Conservation (phyloP, 1,284 basidiomycete species). For the Ganoderma sinense region DNA sequence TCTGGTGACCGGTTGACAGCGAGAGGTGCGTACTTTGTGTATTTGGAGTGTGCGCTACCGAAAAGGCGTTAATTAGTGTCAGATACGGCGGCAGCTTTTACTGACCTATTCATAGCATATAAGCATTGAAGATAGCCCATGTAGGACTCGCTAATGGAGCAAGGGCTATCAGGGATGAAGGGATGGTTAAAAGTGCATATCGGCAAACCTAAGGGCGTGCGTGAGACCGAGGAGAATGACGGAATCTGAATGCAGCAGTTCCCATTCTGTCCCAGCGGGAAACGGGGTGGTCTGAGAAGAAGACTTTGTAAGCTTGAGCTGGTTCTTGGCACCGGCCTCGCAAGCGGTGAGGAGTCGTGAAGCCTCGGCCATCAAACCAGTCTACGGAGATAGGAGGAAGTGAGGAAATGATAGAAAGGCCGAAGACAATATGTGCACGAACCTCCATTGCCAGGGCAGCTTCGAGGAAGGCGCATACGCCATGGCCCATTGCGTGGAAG, state of each 20-base stretch:
- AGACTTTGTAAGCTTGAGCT: conserved; percentile 55
- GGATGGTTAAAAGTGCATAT: conserved; percentile 2
- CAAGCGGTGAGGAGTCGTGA: conserved; percentile 58
- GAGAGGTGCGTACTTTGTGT: conserved; percentile 59
- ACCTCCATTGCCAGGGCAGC: conserved; percentile 86
- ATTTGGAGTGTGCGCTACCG: conserved; percentile 73
- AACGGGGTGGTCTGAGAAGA: conserved; percentile 52
- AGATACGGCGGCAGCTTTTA: conserved; percentile 8
- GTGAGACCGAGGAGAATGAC: conserved; percentile 74
- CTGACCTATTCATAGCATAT: conserved; percentile 70
- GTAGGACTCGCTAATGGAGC: conserved; percentile 66
- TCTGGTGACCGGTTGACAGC: conserved; percentile 9
- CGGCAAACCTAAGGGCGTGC: conserved; percentile 67
- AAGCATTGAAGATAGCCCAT: conserved; percentile 82
- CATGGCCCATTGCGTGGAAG: conserved; percentile 75
- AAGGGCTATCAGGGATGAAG: conserved; percentile 10
- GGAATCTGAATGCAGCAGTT: conserved; percentile 75
- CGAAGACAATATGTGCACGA: conserved; percentile 25
- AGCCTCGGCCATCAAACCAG: conserved; percentile 64
- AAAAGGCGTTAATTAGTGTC: not conserved
- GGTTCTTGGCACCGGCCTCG: conserved; percentile 66
- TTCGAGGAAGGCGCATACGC: conserved; percentile 77
- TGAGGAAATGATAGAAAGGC: conserved; percentile 7
- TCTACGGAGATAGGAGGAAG: conserved; percentile 39
- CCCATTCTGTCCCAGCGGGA: conserved; percentile 72